Conservation (phyloP, 345 rosid genomes). For the Viola odorata region DNA sequence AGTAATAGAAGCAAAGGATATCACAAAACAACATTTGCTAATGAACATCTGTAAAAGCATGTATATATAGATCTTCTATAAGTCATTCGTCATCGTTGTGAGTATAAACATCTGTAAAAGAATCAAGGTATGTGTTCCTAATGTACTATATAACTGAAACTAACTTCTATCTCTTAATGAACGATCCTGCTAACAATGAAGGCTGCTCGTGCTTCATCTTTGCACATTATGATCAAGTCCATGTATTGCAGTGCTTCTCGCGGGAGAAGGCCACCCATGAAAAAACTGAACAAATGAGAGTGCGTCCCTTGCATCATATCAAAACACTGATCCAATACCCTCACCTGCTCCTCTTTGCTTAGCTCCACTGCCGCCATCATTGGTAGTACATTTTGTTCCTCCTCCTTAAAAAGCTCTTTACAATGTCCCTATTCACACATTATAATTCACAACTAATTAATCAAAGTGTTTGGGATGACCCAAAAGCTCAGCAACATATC, state of each 20-base stretch:
- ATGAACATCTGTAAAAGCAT: too few species aligned
- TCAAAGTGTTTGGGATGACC: background rate
- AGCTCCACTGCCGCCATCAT: slow-evolving; percentile 59
- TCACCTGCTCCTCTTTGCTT: slow-evolving; percentile 44
- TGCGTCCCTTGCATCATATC: slow-evolving; percentile 54
- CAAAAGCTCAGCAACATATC: background rate
- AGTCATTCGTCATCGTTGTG: too few species aligned
- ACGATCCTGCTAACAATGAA: slow-evolving; percentile 12
- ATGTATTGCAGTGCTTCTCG: slow-evolving; percentile 60
- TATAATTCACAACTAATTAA: background rate
- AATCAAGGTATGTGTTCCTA: too few species aligned
- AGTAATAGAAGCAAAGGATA: too few species aligned
- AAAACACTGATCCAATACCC: slow-evolving; percentile 41
- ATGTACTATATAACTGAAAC: background rate
- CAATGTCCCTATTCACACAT: slow-evolving; percentile 34
- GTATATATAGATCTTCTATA: too few species aligned
- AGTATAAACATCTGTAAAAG: too few species aligned
- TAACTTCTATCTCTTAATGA: background rate
- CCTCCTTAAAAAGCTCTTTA: slow-evolving; percentile 56
- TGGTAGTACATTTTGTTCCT: slow-evolving; percentile 56
- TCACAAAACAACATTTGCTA: too few species aligned
- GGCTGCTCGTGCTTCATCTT: slow-evolving; percentile 20
- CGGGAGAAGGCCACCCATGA: slow-evolving; percentile 56
- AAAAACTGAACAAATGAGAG: slow-evolving; percentile 39
- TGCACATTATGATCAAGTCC: slow-evolving; percentile 41